Conservation (phyloP, 352 stramenopile species). For the Labyrinthula sp. region DNA sequence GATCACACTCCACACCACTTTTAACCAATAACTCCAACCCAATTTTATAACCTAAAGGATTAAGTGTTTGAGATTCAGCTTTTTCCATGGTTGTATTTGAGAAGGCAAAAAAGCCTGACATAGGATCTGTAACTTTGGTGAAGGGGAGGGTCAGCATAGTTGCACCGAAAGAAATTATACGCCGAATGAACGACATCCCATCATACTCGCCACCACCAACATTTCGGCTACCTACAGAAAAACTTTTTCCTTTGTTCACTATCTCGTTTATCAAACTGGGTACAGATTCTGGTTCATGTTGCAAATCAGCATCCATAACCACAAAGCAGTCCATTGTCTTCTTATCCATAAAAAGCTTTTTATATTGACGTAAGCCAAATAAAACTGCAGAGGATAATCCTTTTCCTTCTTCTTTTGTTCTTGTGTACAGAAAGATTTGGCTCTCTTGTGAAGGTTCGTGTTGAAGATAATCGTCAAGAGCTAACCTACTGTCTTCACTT, state of each 20-base stretch:
- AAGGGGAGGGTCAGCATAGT: slow-evolving; percentile 34
- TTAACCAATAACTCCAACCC: slow-evolving; percentile 36
- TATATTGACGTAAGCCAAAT: slow-evolving; percentile 2
- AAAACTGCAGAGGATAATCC: slow-evolving; percentile 23
- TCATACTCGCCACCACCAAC: slow-evolving; percentile 32
- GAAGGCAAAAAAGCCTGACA: slow-evolving; percentile 37
- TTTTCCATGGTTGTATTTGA: slow-evolving; percentile 27
- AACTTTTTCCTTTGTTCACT: slow-evolving; percentile 32
- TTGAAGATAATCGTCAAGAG: too few species aligned
- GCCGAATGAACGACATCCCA: slow-evolving; percentile 33
- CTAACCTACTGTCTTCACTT: too few species aligned
- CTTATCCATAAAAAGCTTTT: too few species aligned
- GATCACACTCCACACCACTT: too few species aligned
- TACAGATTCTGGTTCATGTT: slow-evolving; percentile 37
- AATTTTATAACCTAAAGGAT: slow-evolving; percentile 37
- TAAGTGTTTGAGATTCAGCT: slow-evolving; percentile 22
- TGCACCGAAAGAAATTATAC: slow-evolving; percentile 33
- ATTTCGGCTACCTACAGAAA: slow-evolving; percentile 34
- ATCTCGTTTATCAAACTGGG: slow-evolving; percentile 32
- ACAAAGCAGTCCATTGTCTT: too few species aligned
- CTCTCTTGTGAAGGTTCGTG: too few species aligned
- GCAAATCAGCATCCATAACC: slow-evolving; percentile 37
- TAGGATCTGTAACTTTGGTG: slow-evolving; percentile 34
- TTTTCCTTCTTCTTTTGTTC: slow-evolving; percentile 21
- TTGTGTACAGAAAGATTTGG: slow-evolving; percentile 4